phyloP scores from a whole-genome alignment of 495 filamentous ascomycete species.

The Hypoxylon perforatum region DNA sequence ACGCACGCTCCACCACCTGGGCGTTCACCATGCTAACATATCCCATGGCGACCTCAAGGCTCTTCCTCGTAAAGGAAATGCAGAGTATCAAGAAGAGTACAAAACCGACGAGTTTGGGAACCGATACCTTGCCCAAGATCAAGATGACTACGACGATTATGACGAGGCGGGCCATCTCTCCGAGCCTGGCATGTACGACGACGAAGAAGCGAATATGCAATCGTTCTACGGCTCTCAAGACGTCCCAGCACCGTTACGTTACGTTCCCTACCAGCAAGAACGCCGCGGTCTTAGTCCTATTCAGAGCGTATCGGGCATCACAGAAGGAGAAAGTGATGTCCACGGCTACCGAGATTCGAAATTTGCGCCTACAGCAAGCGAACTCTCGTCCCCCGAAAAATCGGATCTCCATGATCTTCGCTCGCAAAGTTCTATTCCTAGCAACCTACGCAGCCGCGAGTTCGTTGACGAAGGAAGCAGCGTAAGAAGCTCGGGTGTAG shows the following conservation, averaged over 20 bases:
- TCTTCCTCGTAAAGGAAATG: conserved; percentile 53
- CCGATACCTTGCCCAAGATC: conserved; percentile 48
- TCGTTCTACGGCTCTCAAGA: conserved; percentile 65
- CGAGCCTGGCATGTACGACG: conserved; percentile 56
- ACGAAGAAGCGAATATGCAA: conserved; percentile 46
- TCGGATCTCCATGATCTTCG: conserved; percentile 49
- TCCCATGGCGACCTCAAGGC: conserved; percentile 62
- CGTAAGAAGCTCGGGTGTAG: conserved; percentile 56
- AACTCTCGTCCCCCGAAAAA: conserved; percentile 54
- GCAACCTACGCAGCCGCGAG: conserved; percentile 54
- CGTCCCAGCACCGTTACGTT: conserved; percentile 65
- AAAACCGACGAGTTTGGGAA: conserved; percentile 59
- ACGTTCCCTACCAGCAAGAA: conserved; percentile 66
- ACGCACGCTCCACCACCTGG: conserved; percentile 55
- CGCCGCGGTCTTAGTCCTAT: conserved; percentile 82
- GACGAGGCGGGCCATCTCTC: conserved; percentile 58
- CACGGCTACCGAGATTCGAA: conserved; percentile 60
- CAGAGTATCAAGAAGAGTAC: conserved; percentile 53
- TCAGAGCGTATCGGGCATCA: conserved; percentile 86
- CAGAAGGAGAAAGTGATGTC: conserved; percentile 60
- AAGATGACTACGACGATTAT: conserved; percentile 55
- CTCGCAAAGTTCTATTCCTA: conserved; percentile 51
- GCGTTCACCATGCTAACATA: conserved; percentile 61
- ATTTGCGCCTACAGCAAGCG: conserved; percentile 57
- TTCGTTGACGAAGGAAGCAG: conserved; percentile 55